These are phyloP conservation scores for Malassezia nana DNA, from an alignment of 1,284 basidiomycete species.

Conservation along the genomic window DNA sequence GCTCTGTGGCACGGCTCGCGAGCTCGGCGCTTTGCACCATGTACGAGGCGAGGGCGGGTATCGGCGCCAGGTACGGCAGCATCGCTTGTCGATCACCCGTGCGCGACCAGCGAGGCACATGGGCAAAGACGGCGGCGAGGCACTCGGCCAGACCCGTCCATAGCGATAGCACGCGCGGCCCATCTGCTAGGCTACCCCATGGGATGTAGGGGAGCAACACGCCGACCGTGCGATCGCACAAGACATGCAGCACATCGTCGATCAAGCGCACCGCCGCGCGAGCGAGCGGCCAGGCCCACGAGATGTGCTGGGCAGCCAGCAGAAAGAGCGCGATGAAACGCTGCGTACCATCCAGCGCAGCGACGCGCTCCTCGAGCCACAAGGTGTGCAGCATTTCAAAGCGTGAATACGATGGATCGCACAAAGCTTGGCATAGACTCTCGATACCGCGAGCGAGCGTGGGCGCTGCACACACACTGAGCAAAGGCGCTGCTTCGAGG, in stretches of 20 bases:
- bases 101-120: slow-evolving; percentile 36
- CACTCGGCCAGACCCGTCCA: slow-evolving; percentile 40
- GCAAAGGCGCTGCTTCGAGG: background rate
- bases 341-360: background rate
- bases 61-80: slow-evolving; percentile 44
- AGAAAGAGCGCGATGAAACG: slow-evolving; percentile 5
- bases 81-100: slow-evolving; percentile 30
- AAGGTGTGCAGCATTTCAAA: slow-evolving; percentile 14
- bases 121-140: slow-evolving; percentile 36
- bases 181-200: slow-evolving; percentile 9
- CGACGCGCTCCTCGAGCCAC: background rate
- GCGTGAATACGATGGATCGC: slow-evolving; percentile 7
- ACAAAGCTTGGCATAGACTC: background rate
- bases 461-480: background rate
- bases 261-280: slow-evolving; percentile 37
- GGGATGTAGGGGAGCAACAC: slow-evolving; percentile 36
- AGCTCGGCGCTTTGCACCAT: slow-evolving; percentile 34
- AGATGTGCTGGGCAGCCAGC: background rate
- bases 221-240: slow-evolving; percentile 39
- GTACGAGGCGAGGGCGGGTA: slow-evolving; percentile 39
- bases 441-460: background rate
- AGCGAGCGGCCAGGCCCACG: slow-evolving; percentile 18
- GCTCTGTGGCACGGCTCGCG: slow-evolving; percentile 13
- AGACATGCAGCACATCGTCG: slow-evolving; percentile 39
- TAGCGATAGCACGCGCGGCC: slow-evolving; percentile 21